These are phyloP conservation scores for Cutaneotrichosporon dermatis DNA, from an alignment of 1,284 basidiomycete genomes.

Conservation along the genomic window DNA sequence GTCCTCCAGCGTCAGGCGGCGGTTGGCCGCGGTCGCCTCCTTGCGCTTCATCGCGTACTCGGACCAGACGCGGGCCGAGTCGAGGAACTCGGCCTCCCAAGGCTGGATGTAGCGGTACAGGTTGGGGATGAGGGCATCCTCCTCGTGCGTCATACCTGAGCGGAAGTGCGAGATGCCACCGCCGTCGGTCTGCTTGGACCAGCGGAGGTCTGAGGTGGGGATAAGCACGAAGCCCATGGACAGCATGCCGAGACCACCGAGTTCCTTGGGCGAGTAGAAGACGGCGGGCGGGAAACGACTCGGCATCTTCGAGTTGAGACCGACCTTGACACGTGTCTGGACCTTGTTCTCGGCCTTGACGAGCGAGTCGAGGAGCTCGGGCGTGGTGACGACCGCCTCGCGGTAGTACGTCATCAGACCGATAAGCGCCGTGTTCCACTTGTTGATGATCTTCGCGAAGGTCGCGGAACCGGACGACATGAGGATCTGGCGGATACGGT, in stretches of 20 bases:
- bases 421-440: constrained; percentile 95
- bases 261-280: constrained; percentile 94
- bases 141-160: constrained; percentile 92
- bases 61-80: constrained; percentile 97
- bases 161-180: constrained; percentile 93
- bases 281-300: constrained; percentile 94
- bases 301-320: constrained; percentile 98
- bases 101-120: constrained; percentile 97
- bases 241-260: constrained; percentile 97
- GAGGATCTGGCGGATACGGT: constrained; percentile 90
- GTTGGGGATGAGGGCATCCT: constrained; percentile 92
- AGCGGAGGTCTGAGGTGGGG: constrained; percentile 91
- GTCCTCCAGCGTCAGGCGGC: constrained; percentile 93
- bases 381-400: constrained; percentile 97
- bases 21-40: constrained; percentile 96
- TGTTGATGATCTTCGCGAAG: constrained; percentile 99
- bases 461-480: constrained; percentile 99
- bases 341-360: constrained; percentile 99
- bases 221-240: constrained; percentile 99
- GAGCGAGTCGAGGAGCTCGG: constrained; percentile 85
- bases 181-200: constrained; percentile 97
- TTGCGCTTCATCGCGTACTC: constrained; percentile 99
- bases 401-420: constrained; percentile 98
- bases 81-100: constrained; percentile 98
- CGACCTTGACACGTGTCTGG: constrained; percentile 98